These are phyloP conservation scores for Orbilia ellipsospora DNA, from an alignment of 2,329 filamentous ascomycete genomes.

Conservation along the genomic window DNA sequence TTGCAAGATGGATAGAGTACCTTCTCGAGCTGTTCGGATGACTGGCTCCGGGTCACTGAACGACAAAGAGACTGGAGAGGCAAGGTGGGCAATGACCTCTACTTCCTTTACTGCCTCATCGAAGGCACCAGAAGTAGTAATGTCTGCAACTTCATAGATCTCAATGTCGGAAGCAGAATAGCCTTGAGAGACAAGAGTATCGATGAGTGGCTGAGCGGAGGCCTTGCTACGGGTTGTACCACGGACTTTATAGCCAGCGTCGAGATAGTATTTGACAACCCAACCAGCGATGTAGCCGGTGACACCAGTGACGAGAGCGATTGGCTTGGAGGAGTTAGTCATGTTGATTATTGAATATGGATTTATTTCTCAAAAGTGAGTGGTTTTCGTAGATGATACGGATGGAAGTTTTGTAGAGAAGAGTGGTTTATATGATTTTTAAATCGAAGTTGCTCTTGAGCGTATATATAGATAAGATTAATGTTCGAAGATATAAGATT, in stretches of 20 bases:
- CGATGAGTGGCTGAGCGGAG: conserved; percentile 46
- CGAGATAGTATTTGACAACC: conserved; percentile 65
- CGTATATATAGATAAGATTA: too few species aligned
- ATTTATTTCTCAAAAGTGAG: background rate
- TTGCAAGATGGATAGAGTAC: conserved; percentile 75
- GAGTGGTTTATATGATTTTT: background rate
- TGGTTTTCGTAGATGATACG: background rate
- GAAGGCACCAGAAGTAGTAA: conserved; percentile 77
- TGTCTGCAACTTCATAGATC: conserved; percentile 74
- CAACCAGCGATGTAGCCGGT: conserved; percentile 68
- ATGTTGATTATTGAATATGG: background rate
- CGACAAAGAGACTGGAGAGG: conserved; percentile 64
- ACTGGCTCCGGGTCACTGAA: conserved; percentile 60
- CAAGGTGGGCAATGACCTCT: conserved; percentile 36
- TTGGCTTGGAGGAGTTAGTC: conserved; percentile 40
- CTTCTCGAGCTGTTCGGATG: conserved; percentile 70
- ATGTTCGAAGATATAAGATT: too few species aligned
- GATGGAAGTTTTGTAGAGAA: background rate
- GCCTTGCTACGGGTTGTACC: conserved; percentile 65
- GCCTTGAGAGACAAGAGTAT: conserved; percentile 31
- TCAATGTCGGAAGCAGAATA: conserved; percentile 39
- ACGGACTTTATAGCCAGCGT: conserved; percentile 64
- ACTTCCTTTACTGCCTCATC: conserved; percentile 65
- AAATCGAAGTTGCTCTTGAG: too few species aligned
- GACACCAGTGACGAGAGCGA: conserved; percentile 40